Conservation (phyloP, 495 filamentous ascomycete species). For the Amphirosellinia nigrospora region DNA sequence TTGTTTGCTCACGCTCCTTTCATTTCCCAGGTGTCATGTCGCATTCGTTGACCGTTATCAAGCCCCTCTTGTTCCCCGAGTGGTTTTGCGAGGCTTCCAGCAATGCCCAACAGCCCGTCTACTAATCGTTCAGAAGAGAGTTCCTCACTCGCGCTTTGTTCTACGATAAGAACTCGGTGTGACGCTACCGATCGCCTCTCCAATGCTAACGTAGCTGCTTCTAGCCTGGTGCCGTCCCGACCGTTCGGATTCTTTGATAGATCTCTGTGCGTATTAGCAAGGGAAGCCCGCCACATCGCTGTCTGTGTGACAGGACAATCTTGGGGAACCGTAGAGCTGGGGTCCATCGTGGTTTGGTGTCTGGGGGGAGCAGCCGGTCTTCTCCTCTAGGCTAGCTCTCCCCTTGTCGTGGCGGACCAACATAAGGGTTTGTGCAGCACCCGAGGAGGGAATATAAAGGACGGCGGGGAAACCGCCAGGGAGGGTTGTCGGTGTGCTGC, state of each 20-base stretch:
- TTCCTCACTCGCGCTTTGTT: neutral
- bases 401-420: slow-evolving; percentile 14
- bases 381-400: slow-evolving; percentile 4
- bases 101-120: neutral
- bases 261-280: slow-evolving; percentile 24
- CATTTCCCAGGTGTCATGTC: slow-evolving; percentile 19
- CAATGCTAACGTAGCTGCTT: slow-evolving; percentile 21
- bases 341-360: neutral
- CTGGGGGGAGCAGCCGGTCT: slow-evolving; percentile 12
- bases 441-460: neutral
- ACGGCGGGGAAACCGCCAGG: slow-evolving; percentile 15
- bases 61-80: neutral
- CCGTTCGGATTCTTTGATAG: slow-evolving; percentile 18
- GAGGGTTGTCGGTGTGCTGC: slow-evolving; percentile 23
- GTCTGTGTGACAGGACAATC: slow-evolving; percentile 23
- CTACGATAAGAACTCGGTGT: neutral
- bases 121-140: neutral
- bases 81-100: neutral
- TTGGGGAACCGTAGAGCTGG: slow-evolving; percentile 23
- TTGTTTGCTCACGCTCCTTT: slow-evolving; percentile 25
- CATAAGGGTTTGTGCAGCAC: slow-evolving; percentile 8
- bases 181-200: slow-evolving; percentile 14
- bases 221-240: slow-evolving; percentile 19
- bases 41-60: neutral
- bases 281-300: slow-evolving; percentile 24